Percentiles rank a stretch among this genome's conserved stretches.
phyloP scores from a whole-genome alignment of 1,284 basidiomycete species.

The Naganishia sp. region DNA sequence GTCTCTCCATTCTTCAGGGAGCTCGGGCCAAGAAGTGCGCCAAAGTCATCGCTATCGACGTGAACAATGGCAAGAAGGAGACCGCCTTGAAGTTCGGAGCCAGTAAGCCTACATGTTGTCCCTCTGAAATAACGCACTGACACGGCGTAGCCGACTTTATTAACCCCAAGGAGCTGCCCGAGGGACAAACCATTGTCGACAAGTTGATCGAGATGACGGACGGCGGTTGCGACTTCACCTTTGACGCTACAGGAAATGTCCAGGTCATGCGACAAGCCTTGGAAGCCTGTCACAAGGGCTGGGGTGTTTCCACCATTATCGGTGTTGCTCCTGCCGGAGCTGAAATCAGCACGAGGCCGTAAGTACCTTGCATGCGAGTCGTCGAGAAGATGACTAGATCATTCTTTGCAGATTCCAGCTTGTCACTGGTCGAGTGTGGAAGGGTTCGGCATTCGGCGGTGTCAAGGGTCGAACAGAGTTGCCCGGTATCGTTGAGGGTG shows the following conservation, averaged over 20 bases:
- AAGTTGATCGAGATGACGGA: conserved; percentile 90
- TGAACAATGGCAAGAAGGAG: conserved; percentile 77
- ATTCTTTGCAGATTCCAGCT: conserved; percentile 63
- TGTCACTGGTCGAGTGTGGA: conserved; percentile 91
- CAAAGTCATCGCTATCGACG: conserved; percentile 90
- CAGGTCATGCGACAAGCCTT: conserved; percentile 93
- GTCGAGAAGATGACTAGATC: conserved; percentile 21
- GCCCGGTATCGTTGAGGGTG: conserved; percentile 81
- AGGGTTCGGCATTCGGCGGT: conserved; percentile 93
- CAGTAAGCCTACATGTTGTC: conserved; percentile 50
- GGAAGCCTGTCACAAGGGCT: conserved; percentile 98
- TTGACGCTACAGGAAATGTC: conserved; percentile 93
- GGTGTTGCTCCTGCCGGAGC: conserved; percentile 93
- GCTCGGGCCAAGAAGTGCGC: conserved; percentile 74
- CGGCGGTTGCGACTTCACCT: conserved; percentile 96
- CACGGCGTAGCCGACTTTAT: conserved; percentile 70
- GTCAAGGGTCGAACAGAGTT: conserved; percentile 96
- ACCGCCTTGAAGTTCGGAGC: conserved; percentile 96
- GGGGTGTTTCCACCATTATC: conserved; percentile 94
- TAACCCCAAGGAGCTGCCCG: conserved; percentile 74
- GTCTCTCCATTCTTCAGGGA: conserved; percentile 87
- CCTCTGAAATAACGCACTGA: background rate
- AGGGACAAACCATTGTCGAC: conserved; percentile 82
- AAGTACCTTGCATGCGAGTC: conserved; percentile 51
- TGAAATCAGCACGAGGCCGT: conserved; percentile 95